phyloP scores from a whole-genome alignment of 768 basidiomycete genomes.

The Nidularia pulvinata region DNA sequence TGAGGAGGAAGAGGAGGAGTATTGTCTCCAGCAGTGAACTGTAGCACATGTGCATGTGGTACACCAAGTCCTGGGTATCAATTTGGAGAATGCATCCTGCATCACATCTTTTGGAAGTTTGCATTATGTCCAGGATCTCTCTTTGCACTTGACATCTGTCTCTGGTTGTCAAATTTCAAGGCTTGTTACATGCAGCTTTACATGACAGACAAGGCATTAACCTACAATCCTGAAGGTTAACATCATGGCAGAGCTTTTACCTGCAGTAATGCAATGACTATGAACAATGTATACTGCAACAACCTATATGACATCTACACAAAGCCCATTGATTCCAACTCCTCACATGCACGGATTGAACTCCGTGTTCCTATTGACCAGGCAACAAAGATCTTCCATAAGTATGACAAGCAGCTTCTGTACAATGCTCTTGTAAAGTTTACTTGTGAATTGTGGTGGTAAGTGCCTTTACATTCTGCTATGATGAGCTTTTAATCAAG shows the following conservation, averaged over 20 bases:
- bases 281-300: conserved; percentile 2
- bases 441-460: conserved; percentile 11
- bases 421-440: conserved; percentile 8
- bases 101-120: conserved; percentile 16
- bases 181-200: conserved; percentile 27
- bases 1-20: too few species aligned
- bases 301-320: conserved; percentile 15
- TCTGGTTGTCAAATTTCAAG: conserved; percentile 24
- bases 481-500: not conserved
- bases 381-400: conserved; percentile 2
- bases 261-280: conserved; percentile 9
- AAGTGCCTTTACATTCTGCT: not conserved
- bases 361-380: conserved; percentile 17
- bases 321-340: conserved; percentile 6
- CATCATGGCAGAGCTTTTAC: conserved; percentile 17
- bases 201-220: conserved; percentile 27
- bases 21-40: conserved; percentile 27
- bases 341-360: conserved; percentile 22
- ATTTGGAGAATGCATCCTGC: conserved; percentile 5
- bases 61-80: conserved; percentile 7
- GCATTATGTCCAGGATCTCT: conserved; percentile 19
- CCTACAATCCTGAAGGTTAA: conserved; percentile 10
- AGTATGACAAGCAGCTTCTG: not conserved
- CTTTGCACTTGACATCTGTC: conserved; percentile 20
- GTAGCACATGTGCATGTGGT: conserved; percentile 18